Percentiles rank a stretch among this genome's conserved stretches.
Conservation (phyloP, 2,329 filamentous ascomycete genomes). For the Diaporthe ilicicola region DNA sequence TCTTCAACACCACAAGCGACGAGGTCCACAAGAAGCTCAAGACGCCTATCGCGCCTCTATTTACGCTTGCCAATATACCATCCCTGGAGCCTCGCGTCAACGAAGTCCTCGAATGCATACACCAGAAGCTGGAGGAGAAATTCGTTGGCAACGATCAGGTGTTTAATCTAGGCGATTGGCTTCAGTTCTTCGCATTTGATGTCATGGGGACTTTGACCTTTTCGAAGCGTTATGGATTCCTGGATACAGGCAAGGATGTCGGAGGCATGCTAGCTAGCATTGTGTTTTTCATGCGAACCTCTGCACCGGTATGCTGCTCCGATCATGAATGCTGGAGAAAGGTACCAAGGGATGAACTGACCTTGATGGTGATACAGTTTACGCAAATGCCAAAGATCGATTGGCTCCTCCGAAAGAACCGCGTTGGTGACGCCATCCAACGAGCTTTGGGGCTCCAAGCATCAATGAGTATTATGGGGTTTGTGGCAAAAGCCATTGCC, state of each 20-base stretch:
- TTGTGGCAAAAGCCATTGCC: conserved; percentile 6
- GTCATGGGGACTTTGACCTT: conserved; percentile 43
- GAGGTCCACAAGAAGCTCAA: conserved; percentile 41
- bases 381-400: conserved; percentile 15
- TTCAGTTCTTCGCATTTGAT: conserved; percentile 46
- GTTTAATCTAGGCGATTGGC: conserved; percentile 38
- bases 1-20: conserved; percentile 45
- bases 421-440: conserved; percentile 5
- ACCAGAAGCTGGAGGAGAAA: conserved; percentile 35
- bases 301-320: conserved; percentile 36
- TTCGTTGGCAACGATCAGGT: conserved; percentile 25
- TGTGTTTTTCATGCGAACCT: conserved; percentile 37
- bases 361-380: neutral
- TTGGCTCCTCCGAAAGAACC: conserved; percentile 13
- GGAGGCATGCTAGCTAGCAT: conserved; percentile 38
- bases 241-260: conserved; percentile 41
- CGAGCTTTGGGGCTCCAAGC: conserved; percentile 14
- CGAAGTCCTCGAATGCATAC: conserved; percentile 34
- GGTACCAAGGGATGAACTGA: neutral
- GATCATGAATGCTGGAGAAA: neutral
- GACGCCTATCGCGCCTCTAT: conserved; percentile 39
- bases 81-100: conserved; percentile 38
- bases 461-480: conserved; percentile 3
- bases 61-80: conserved; percentile 36
- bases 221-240: conserved; percentile 41